A percentile compares a stretch with the other conserved stretches of the same genome.
These are phyloP conservation scores for Leishmania braziliensis DNA, from an alignment of 208 protist genomes.

Conservation along the genomic window DNA sequence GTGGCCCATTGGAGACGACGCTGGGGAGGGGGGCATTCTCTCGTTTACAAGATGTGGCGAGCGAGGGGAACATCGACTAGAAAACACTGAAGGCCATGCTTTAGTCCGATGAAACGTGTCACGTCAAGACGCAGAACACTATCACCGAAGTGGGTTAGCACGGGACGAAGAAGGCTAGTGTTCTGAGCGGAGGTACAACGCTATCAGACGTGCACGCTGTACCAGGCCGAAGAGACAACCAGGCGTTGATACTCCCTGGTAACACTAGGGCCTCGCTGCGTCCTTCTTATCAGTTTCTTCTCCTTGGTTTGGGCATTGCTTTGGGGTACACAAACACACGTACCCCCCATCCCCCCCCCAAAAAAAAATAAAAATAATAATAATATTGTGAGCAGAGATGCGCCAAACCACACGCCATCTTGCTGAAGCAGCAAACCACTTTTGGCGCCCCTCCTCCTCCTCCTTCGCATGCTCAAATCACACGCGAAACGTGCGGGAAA, in stretches of 20 bases:
- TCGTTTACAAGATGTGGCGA: background rate
- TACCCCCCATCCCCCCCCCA: background rate
- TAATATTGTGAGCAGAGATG: constrained; percentile 5
- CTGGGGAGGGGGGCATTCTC: background rate
- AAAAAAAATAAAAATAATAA: background rate
- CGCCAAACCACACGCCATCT: background rate
- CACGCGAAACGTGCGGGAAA: too few relatives aligned
- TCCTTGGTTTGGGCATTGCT: background rate
- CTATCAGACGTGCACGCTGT: background rate
- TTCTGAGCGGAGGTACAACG: background rate
- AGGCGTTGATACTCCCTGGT: background rate
- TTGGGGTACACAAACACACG: background rate
- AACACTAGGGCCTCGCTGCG: background rate
- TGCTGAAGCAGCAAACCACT: background rate
- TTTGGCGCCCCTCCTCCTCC: background rate
- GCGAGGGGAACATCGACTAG: background rate
- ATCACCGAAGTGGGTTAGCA: background rate
- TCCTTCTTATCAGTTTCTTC: background rate
- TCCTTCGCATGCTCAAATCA: background rate
- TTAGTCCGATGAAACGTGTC: background rate
- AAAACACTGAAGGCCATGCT: background rate
- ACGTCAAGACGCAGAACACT: background rate
- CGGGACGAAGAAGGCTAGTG: background rate
- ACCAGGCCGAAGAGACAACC: background rate
- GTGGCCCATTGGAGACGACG: background rate